Conservation (phyloP, 2,329 filamentous ascomycete species). For the Penicillium sp. region DNA sequence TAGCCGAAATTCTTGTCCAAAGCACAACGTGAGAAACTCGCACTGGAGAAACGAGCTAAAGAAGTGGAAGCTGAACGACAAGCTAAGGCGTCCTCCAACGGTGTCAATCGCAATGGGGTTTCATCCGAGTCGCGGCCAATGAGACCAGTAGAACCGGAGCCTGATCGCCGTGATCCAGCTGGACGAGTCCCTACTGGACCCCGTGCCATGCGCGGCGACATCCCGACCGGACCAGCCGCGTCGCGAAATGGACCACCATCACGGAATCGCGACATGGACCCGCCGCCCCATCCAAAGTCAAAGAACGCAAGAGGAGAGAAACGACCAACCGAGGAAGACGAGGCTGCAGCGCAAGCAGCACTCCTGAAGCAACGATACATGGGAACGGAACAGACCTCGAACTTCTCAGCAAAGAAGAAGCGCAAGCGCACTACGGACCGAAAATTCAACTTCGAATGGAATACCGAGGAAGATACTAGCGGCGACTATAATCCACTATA, state of each 20-base stretch:
- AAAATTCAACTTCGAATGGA: conserved; percentile 99
- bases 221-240: conserved; percentile 58
- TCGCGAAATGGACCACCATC: conserved; percentile 45
- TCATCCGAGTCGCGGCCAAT: conserved; percentile 21
- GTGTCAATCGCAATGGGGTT: conserved; percentile 34
- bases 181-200: conserved; percentile 68
- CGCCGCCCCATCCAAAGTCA: conserved; percentile 52
- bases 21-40: conserved; percentile 79
- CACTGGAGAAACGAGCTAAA: conserved; percentile 76
- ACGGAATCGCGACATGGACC: conserved; percentile 58
- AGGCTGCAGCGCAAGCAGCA: conserved; percentile 71
- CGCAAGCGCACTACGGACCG: conserved; percentile 88
- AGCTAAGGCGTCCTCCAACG: conserved; percentile 48
- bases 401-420: conserved; percentile 95
- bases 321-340: conserved; percentile 58
- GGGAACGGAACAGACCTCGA: conserved; percentile 87
- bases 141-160: conserved; percentile 33
- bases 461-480: conserved; percentile 90
- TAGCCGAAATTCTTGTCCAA: conserved; percentile 84
- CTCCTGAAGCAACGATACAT: conserved; percentile 84
- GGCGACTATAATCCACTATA: conserved; percentile 83
- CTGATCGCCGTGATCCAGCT: conserved; percentile 13
- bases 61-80: conserved; percentile 69
- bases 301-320: conserved; percentile 52
- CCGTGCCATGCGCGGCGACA: conserved; percentile 65